Evolutionary conservation across 2,329 filamentous ascomycete genomes (phyloP), one percentile per base, ranked within the genome.

Genomic region (Teratosphaeria gauchensis): DNA sequence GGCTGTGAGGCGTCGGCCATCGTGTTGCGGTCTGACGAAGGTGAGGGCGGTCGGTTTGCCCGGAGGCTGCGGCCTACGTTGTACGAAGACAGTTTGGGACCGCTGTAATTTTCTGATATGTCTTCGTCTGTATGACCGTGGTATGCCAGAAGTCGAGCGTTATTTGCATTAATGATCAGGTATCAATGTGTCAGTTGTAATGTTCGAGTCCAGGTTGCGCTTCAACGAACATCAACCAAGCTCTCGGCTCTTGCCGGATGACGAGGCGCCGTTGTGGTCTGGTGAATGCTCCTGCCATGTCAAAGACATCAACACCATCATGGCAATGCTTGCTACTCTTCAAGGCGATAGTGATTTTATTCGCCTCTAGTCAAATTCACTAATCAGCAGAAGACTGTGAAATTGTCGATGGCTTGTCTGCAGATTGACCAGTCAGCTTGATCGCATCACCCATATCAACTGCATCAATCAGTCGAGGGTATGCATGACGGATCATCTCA

Each of bases 1-100:
- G 79, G 76, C 57, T 57, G 80, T 72, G 65, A 52, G 6, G 84
- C 79, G 74, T 92, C 88, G 72, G 87, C 84, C 89, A 92, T 92
- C 6, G 51, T 42, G 11, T 21, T 54, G 51, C 56, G 59, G 33
- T 59, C 57, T 21, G 64, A 53, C 19, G 60, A 56, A 51, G 56
- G 54, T 28, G 64, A 62, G 58, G 59, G 58, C 54, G 63, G 62
- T 58, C 54, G 59, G 54, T 67, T 66, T 21, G 68, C 68, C 59
- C 68, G 62, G 51, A 69, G 61, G 65, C 57, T 63, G 61, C 67
- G 62, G 57, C 68, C 68, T 31, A 69, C 59, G 56, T 62, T 62
- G 62, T 66, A 66, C 38, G 64, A 59, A 51, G 64, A 67, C 66
- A 68, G 59, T 58, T 65, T 69, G 66, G 12, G 21, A 21, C 9